Evolutionary conservation across 1,139 yeast genomes (phyloP).

Genomic region (Geotrichum histeridarum): DNA sequence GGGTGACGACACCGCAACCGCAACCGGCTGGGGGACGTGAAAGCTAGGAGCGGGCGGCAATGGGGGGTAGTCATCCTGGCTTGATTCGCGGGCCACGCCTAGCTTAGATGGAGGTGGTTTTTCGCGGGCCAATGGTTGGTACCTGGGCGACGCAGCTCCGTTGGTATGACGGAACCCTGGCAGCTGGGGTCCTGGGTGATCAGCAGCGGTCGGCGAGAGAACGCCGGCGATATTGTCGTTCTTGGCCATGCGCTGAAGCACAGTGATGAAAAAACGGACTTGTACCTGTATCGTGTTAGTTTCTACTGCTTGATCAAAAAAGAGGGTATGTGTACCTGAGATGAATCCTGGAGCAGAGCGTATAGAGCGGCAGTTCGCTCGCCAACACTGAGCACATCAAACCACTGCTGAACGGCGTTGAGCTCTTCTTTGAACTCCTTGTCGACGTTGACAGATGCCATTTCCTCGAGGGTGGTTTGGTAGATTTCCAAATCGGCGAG

Average conservation of each 20-base stretch:
- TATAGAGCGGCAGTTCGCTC: slow-evolving; percentile 41
- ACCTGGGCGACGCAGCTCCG: slow-evolving; percentile 8
- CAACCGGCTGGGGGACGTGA: not conserved
- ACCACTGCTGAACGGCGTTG: slow-evolving; percentile 39
- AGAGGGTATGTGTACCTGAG: slow-evolving; percentile 24
- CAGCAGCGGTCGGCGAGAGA: slow-evolving; percentile 30
- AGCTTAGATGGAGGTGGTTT: slow-evolving; percentile 5
- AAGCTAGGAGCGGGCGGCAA: not conserved
- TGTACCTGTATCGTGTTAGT: slow-evolving; percentile 27
- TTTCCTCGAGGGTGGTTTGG: slow-evolving; percentile 35
- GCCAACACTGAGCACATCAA: slow-evolving; percentile 36
- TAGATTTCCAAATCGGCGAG: slow-evolving; percentile 36
- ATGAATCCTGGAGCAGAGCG: slow-evolving; percentile 37
- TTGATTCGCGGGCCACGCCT: not conserved
- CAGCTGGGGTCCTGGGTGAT: slow-evolving; percentile 14
- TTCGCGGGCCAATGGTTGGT: slow-evolving; percentile 3
- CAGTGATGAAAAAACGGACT: slow-evolving; percentile 38
- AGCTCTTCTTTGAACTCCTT: slow-evolving; percentile 33
- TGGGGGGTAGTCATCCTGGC: not conserved
- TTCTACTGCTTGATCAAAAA: not conserved
- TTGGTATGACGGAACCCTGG: slow-evolving; percentile 2
- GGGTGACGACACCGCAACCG: slow-evolving; percentile 9
- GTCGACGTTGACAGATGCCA: slow-evolving; percentile 35
- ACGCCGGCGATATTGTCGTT: slow-evolving; percentile 31
- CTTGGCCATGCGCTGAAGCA: slow-evolving; percentile 35